Percentiles rank a stretch among this genome's conserved stretches.
These are phyloP conservation scores for Cystobasidiaceae sp. DNA, from an alignment of 1,284 basidiomycete genomes.

Conservation along the genomic window DNA sequence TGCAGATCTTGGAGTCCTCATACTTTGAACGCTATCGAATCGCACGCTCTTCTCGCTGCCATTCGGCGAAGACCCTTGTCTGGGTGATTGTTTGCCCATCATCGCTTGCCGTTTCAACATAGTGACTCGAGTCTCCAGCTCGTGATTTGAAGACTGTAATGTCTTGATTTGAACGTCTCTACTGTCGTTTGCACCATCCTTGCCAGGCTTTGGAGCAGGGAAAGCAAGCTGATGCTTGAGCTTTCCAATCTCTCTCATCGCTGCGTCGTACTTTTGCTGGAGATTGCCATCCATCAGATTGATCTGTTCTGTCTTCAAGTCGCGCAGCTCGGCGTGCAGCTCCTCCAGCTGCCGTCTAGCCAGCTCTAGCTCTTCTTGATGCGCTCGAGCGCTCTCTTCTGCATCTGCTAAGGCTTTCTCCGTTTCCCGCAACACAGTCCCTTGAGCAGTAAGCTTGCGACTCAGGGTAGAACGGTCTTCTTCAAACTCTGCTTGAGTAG, in stretches of 20 bases:
- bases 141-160: slow-evolving; percentile 68
- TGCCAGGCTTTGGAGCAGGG: slow-evolving; percentile 53
- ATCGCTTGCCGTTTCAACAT: slow-evolving; percentile 47
- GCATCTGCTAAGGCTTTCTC: slow-evolving; percentile 38
- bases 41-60: slow-evolving; percentile 36
- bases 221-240: slow-evolving; percentile 59
- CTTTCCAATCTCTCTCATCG: slow-evolving; percentile 70
- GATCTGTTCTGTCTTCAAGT: slow-evolving; percentile 35
- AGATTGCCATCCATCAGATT: slow-evolving; percentile 46
- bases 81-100: slow-evolving; percentile 46
- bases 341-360: slow-evolving; percentile 31
- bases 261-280: slow-evolving; percentile 71
- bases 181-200: slow-evolving; percentile 49
- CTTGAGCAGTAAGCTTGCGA: slow-evolving; percentile 15
- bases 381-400: slow-evolving; percentile 37
- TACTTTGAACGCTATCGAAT: slow-evolving; percentile 58
- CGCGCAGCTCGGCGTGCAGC: slow-evolving; percentile 34
- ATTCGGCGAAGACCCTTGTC: neutral
- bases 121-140: slow-evolving; percentile 63
- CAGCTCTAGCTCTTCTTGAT: slow-evolving; percentile 35
- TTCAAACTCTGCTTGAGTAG: slow-evolving; percentile 36
- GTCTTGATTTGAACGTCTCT: slow-evolving; percentile 66
- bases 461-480: slow-evolving; percentile 38
- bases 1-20: slow-evolving; percentile 42
- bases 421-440: slow-evolving; percentile 21